Conservation (phyloP, 2,329 filamentous ascomycete genomes). For the Pseudogymnoascus sp. region DNA sequence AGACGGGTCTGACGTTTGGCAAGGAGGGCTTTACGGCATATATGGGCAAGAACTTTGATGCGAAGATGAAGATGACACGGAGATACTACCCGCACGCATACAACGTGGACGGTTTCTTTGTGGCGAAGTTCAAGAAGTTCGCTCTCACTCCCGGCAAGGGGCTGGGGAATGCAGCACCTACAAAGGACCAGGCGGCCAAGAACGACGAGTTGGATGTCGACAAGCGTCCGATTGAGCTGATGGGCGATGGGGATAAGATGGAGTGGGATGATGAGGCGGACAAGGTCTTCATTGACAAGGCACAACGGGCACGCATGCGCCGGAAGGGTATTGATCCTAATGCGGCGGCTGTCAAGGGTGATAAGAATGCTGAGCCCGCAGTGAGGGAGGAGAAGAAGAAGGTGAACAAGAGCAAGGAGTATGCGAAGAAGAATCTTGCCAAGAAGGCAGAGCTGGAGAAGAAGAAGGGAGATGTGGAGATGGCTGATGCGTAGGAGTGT, state of each 20-base stretch:
- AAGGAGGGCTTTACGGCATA: conserved; percentile 87
- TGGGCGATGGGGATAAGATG: conserved; percentile 52
- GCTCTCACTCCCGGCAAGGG: conserved; percentile 60
- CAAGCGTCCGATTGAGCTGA: conserved; percentile 55
- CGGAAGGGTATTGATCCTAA: conserved; percentile 64
- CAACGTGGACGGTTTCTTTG: conserved; percentile 97
- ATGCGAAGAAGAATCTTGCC: conserved; percentile 9
- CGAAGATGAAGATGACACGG: conserved; percentile 72
- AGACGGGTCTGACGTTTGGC: conserved; percentile 83
- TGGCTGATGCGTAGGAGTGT: not conserved
- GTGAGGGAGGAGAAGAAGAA: conserved; percentile 19
- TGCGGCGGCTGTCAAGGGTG: conserved; percentile 1
- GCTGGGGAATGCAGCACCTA: conserved; percentile 20
- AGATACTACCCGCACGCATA: conserved; percentile 86
- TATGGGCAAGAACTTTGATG: conserved; percentile 86
- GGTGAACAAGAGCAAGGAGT: conserved; percentile 20
- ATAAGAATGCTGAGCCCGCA: conserved; percentile 7
- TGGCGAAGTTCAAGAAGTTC: conserved; percentile 93
- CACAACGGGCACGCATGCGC: conserved; percentile 66
- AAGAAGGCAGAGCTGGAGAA: conserved; percentile 8
- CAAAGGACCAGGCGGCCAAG: conserved; percentile 26
- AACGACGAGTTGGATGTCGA: conserved; percentile 50
- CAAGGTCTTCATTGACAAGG: conserved; percentile 61
- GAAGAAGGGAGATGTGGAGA: not conserved
- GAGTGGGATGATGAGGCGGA: conserved; percentile 71